Evolutionary conservation across 257 asterid species (phyloP).

Genomic region (Solanum habrochaites): DNA sequence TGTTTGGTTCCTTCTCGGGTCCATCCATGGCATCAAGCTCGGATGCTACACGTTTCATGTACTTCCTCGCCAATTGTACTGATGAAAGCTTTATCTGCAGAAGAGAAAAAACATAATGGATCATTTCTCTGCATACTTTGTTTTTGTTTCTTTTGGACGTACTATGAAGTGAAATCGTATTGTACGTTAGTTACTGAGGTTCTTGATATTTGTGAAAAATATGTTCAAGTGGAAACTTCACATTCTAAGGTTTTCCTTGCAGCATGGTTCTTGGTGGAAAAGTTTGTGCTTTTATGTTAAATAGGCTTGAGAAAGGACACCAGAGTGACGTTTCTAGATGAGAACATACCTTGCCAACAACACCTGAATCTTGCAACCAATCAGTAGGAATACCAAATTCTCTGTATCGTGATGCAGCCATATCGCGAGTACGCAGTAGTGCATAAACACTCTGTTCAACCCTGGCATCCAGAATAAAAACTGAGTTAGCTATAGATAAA

Average conservation of each 20-base stretch:
- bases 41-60: constrained; percentile 89
- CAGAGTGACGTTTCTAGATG: background rate
- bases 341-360: constrained; percentile 79
- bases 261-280: background rate
- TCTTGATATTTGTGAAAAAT: background rate
- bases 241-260: background rate
- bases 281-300: background rate
- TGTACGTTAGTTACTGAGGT: background rate
- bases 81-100: constrained; percentile 92
- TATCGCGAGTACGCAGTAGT: constrained; percentile 75
- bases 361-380: constrained; percentile 90
- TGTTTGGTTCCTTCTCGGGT: constrained; percentile 83
- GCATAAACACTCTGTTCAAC: constrained; percentile 89
- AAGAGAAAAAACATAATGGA: background rate
- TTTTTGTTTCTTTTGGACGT: background rate
- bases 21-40: constrained; percentile 81
- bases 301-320: background rate
- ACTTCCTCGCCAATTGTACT: constrained; percentile 74
- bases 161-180: background rate
- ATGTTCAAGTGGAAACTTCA: background rate
- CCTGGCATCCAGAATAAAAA: constrained; percentile 19
- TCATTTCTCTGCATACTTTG: background rate
- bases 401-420: constrained; percentile 80
- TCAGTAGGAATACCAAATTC: constrained; percentile 87
- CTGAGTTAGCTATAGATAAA: background rate